These are phyloP conservation scores for Fibroporia radiculosa DNA, from an alignment of 768 basidiomycete species.

Conservation along the genomic window DNA sequence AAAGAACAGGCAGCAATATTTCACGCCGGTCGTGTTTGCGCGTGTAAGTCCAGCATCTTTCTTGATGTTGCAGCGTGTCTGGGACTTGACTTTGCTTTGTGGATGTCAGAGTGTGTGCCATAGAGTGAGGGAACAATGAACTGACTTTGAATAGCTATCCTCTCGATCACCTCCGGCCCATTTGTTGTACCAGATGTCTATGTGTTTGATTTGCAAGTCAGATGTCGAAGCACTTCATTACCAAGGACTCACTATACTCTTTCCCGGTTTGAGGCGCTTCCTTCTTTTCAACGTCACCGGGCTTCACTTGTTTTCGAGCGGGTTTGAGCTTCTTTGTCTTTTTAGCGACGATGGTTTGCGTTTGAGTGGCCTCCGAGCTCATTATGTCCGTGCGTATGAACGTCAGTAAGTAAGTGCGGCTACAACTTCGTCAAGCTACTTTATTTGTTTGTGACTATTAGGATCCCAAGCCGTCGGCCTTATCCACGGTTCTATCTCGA, in stretches of 20 bases:
- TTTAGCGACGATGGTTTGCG: slow-evolving; percentile 16
- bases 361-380: slow-evolving; percentile 16
- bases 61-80: slow-evolving; percentile 85
- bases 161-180: slow-evolving; percentile 99
- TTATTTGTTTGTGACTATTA: slow-evolving; percentile 10
- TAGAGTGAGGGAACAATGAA: slow-evolving; percentile 8
- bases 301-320: slow-evolving; percentile 88
- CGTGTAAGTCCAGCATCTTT: slow-evolving; percentile 89
- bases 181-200: slow-evolving; percentile 98
- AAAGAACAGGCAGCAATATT: slow-evolving; percentile 93
- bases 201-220: slow-evolving; percentile 1
- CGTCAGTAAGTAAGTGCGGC: neutral
- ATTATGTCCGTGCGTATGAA: slow-evolving; percentile 5
- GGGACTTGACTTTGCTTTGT: slow-evolving; percentile 83
- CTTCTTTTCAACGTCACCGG: slow-evolving; percentile 84
- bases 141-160: slow-evolving; percentile 91
- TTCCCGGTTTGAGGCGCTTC: slow-evolving; percentile 90
- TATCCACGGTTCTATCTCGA: neutral
- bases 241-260: slow-evolving; percentile 75
- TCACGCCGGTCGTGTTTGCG: slow-evolving; percentile 88
- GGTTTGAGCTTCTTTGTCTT: slow-evolving; percentile 71
- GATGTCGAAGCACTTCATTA: slow-evolving; percentile 2
- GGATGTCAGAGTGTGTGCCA: neutral
- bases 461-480: slow-evolving; percentile 9
- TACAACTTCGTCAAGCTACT: neutral